Conservation (phyloP, 225 moss, liverwort and hornwort species). For the Antitrichia curtipendula region DNA sequence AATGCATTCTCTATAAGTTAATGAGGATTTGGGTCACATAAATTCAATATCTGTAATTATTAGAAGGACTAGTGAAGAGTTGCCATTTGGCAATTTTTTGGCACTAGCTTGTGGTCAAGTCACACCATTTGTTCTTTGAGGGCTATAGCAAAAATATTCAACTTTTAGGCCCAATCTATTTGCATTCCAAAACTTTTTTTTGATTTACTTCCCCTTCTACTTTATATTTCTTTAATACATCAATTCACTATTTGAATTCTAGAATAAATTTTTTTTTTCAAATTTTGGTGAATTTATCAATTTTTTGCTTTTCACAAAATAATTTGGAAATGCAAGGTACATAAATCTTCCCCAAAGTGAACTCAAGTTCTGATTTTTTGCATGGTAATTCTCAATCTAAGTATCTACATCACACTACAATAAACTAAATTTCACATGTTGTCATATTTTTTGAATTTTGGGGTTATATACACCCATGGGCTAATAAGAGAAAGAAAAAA, state of each 20-base stretch:
- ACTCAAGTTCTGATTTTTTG: not conserved
- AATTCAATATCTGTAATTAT: not conserved
- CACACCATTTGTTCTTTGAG: not conserved
- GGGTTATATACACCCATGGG: rapidly evolving
- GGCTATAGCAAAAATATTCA: not conserved
- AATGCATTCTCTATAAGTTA: not conserved
- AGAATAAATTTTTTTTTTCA: not conserved
- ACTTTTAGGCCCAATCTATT: no score
- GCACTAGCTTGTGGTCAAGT: no score
- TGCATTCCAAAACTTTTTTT: not conserved
- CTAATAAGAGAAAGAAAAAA: not conserved
- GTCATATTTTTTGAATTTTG: not conserved
- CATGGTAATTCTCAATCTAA: not conserved
- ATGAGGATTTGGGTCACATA: not conserved
- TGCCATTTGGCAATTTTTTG: no score
- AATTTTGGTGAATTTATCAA: not conserved
- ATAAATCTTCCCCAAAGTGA: not conserved
- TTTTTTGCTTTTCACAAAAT: not conserved
- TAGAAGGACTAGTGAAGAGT: no score
- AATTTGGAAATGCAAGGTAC: not conserved
- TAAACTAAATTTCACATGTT: not conserved
- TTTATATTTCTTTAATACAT: not conserved
- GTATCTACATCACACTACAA: not conserved
- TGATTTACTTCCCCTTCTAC: not conserved
- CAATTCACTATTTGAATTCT: not conserved